These are phyloP conservation scores for Skeletonema costatum DNA, from an alignment of 108 stramenopile species.

Conservation along the genomic window DNA sequence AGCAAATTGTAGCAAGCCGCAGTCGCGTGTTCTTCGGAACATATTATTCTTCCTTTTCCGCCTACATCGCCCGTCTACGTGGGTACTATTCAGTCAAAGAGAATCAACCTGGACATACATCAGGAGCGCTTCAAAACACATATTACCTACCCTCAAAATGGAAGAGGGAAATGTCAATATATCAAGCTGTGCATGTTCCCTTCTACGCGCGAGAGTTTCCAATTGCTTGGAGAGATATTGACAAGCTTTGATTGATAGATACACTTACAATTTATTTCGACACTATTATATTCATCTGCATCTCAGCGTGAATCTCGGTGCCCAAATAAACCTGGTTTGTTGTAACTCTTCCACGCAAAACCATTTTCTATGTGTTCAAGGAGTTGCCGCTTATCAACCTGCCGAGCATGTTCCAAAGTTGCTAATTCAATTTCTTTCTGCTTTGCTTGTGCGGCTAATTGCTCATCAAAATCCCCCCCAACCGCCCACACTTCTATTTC, in stretches of 20 bases:
- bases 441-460: slow-evolving; percentile 17
- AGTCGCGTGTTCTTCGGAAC: slow-evolving; percentile 65
- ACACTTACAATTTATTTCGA: not conserved
- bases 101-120: slow-evolving; percentile 16
- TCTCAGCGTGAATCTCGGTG: slow-evolving; percentile 13
- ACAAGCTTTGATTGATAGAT: slow-evolving; percentile 10
- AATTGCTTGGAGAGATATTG: slow-evolving; percentile 65
- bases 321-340: slow-evolving; percentile 19
- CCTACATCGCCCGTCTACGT: slow-evolving; percentile 63
- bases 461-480: slow-evolving; percentile 26
- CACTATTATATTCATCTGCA: not conserved
- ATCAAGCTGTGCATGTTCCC: slow-evolving; percentile 38
- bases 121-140: slow-evolving; percentile 20
- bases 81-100: slow-evolving; percentile 62
- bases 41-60: slow-evolving; percentile 67
- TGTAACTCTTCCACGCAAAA: slow-evolving; percentile 10
- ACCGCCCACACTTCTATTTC: slow-evolving; percentile 45
- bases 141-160: slow-evolving; percentile 25
- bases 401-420: slow-evolving; percentile 16
- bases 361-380: slow-evolving; percentile 42
- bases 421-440: slow-evolving; percentile 11
- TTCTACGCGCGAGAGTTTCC: slow-evolving; percentile 55
- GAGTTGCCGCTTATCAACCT: slow-evolving; percentile 37
- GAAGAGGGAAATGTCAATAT: slow-evolving; percentile 39
- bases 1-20: slow-evolving; percentile 63